phyloP scores from a whole-genome alignment of 805 yeast genomes.

The Starmerella khaoyaiensis region DNA sequence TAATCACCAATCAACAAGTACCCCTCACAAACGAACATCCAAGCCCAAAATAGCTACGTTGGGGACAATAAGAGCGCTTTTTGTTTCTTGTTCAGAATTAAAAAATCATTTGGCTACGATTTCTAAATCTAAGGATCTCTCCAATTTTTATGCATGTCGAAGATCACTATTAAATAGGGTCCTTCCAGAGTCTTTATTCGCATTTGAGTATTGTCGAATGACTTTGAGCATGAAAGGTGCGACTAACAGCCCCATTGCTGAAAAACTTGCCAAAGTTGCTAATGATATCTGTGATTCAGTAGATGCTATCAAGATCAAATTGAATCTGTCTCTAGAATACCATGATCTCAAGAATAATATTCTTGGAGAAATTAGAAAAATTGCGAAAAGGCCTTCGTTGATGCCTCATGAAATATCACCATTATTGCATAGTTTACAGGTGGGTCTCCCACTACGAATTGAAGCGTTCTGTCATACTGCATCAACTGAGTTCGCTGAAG shows the following conservation, averaged over 20 bases:
- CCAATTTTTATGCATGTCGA: conserved; percentile 2
- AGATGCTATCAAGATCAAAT: conserved; percentile 3
- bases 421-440: conserved; percentile 4
- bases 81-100: conserved; percentile 5
- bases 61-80: conserved; percentile 7
- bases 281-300: conserved; percentile 4
- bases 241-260: conserved; percentile 9
- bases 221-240: conserved; percentile 8
- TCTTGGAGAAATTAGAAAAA: conserved; percentile 6
- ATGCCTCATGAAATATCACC: background rate
- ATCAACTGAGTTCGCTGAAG: conserved; percentile 4
- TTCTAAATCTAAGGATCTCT: background rate
- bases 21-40: background rate
- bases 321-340: conserved; percentile 7
- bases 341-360: conserved; percentile 7
- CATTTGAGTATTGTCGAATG: conserved; percentile 8
- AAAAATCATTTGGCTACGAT: background rate
- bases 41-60: conserved; percentile 5
- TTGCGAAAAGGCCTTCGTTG: background rate
- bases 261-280: conserved; percentile 9
- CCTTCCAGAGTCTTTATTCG: conserved; percentile 4
- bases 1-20: background rate
- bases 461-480: conserved; percentile 6
- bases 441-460: conserved; percentile 9
- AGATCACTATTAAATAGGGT: conserved; percentile 1